Conservation (phyloP, 169 alveolate genomes). For the Plasmodium vivax region DNA sequence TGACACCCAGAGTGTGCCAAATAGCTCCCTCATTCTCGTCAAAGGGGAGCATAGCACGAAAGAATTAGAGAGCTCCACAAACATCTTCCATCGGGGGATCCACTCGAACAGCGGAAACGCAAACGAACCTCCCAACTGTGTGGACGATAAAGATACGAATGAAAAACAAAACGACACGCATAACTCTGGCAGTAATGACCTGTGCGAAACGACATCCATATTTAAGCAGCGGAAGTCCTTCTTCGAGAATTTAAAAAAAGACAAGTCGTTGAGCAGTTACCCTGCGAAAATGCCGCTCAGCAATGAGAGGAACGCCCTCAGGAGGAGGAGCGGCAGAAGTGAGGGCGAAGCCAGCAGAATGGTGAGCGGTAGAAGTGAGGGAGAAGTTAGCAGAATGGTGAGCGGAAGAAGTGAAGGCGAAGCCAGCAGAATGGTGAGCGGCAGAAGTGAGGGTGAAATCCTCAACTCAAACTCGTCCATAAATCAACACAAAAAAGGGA, state of each 20-base stretch:
- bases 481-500: background rate
- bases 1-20: background rate
- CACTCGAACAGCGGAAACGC: background rate
- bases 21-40: background rate
- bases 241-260: slow-evolving; percentile 62
- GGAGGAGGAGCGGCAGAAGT: background rate
- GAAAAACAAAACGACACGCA: background rate
- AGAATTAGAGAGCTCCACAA: background rate
- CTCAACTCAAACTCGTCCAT: slow-evolving; percentile 2
- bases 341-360: background rate
- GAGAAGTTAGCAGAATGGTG: no score
- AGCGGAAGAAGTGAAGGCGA: no score
- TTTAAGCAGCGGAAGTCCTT: slow-evolving; percentile 41
- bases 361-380: background rate
- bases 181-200: background rate
- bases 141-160: background rate
- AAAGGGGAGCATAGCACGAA: background rate
- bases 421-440: no score
- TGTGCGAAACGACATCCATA: slow-evolving; percentile 2
- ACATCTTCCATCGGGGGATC: background rate
- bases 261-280: slow-evolving; percentile 12
- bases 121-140: background rate
- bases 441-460: no score
- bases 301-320: slow-evolving; percentile 1
- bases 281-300: background rate